phyloP scores from a whole-genome alignment of 768 basidiomycete species.

The Crassisporium funariophilum region DNA sequence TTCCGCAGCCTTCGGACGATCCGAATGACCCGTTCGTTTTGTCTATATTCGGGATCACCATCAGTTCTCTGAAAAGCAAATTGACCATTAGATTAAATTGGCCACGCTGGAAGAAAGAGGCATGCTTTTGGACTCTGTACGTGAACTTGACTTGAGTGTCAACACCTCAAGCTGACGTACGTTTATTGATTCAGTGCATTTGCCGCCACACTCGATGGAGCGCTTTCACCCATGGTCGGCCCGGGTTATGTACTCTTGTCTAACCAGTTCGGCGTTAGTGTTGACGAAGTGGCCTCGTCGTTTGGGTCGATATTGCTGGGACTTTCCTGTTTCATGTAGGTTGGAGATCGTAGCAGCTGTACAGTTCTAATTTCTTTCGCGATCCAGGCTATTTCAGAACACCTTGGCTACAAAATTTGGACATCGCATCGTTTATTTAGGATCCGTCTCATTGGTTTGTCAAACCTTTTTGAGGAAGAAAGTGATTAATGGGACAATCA shows the following conservation, averaged over 20 bases:
- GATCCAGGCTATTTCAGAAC: slow-evolving; percentile 37
- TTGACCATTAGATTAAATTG: slow-evolving; percentile 36
- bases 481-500: slow-evolving; percentile 9
- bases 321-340: slow-evolving; percentile 44
- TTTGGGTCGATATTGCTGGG: slow-evolving; percentile 44
- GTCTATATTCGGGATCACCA: background rate
- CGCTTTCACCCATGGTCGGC: slow-evolving; percentile 44
- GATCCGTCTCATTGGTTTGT: slow-evolving; percentile 40
- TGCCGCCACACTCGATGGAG: slow-evolving; percentile 43
- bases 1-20: slow-evolving; percentile 47
- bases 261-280: slow-evolving; percentile 40
- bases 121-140: slow-evolving; percentile 47
- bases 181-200: slow-evolving; percentile 31
- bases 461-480: background rate
- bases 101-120: slow-evolving; percentile 48
- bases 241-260: slow-evolving; percentile 45
- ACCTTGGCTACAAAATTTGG: slow-evolving; percentile 45
- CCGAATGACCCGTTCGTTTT: slow-evolving; percentile 41
- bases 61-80: background rate
- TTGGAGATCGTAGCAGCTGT: background rate
- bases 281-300: slow-evolving; percentile 44
- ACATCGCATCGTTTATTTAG: slow-evolving; percentile 45
- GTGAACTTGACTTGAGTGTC: slow-evolving; percentile 1
- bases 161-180: background rate
- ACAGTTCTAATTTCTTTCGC: background rate